Conservation (phyloP, 805 yeast species). For the Myxozyma lipomycoides region DNA sequence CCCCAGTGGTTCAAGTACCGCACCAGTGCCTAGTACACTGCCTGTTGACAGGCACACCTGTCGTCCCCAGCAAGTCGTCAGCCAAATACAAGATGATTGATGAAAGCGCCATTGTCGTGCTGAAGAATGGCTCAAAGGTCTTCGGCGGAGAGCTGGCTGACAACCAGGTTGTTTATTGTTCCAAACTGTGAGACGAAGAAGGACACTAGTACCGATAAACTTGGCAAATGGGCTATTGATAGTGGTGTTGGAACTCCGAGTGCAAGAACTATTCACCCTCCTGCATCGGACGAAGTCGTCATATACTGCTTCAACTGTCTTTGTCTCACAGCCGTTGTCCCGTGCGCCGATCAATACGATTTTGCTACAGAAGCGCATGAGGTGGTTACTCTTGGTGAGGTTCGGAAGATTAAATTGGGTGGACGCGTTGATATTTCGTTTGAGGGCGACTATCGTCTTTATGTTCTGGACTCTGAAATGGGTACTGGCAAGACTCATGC, state of each 20-base stretch:
- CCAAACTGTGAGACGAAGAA: neutral
- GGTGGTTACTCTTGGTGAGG: neutral
- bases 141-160: neutral
- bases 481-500: constrained; percentile 6
- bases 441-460: neutral
- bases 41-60: too few relatives aligned
- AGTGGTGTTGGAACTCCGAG: constrained; percentile 1
- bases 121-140: neutral
- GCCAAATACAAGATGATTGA: neutral
- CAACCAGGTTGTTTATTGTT: constrained; percentile 4
- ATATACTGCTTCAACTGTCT: too few relatives aligned
- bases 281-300: neutral
- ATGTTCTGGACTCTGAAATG: neutral
- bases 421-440: constrained; percentile 3
- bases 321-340: neutral
- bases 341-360: constrained; percentile 5
- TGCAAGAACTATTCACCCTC: constrained; percentile 1
- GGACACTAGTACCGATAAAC: neutral
- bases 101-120: constrained; percentile 1
- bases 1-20: too few relatives aligned
- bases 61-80: neutral
- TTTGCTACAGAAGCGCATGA: neutral
- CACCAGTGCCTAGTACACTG: too few relatives aligned
- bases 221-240: neutral
- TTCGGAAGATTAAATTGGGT: neutral